Evolutionary conservation across 2,329 filamentous ascomycete genomes (phyloP).

Genomic region (Cercospora sojina): DNA sequence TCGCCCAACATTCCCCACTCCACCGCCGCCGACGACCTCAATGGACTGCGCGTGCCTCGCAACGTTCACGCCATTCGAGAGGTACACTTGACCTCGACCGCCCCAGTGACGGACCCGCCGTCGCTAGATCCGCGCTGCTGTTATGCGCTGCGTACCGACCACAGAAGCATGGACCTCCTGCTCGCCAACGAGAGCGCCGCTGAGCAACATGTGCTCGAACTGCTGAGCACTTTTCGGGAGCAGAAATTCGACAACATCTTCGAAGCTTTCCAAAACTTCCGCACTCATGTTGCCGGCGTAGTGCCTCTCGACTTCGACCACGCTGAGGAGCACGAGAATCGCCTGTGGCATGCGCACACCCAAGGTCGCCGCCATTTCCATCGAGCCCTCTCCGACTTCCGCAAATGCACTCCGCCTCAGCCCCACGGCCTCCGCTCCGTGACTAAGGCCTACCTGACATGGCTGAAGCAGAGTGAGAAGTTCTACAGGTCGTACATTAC

Average conservation of each 20-base stretch:
- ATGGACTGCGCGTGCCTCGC: slow-evolving; percentile 57
- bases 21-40: slow-evolving; percentile 33
- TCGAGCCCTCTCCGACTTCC: slow-evolving; percentile 58
- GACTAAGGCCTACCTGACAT: slow-evolving; percentile 76
- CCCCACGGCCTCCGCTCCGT: slow-evolving; percentile 70
- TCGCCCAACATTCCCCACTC: slow-evolving; percentile 10
- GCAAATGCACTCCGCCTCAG: slow-evolving; percentile 53
- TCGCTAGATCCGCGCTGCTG: slow-evolving; percentile 24
- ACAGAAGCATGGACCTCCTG: slow-evolving; percentile 36
- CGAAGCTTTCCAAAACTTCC: slow-evolving; percentile 50
- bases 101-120: slow-evolving; percentile 15
- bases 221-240: slow-evolving; percentile 29
- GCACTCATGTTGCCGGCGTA: slow-evolving; percentile 67
- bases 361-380: slow-evolving; percentile 77
- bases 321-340: slow-evolving; percentile 64
- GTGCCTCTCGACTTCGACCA: slow-evolving; percentile 71
- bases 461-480: slow-evolving; percentile 81
- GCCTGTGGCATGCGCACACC: slow-evolving; percentile 76
- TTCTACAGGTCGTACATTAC: slow-evolving; percentile 89
- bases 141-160: slow-evolving; percentile 31
- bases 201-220: slow-evolving; percentile 31
- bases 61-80: slow-evolving; percentile 45
- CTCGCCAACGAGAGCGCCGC: slow-evolving; percentile 34
- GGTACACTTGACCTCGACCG: slow-evolving; percentile 56
- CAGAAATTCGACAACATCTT: slow-evolving; percentile 29